Conservation (phyloP, 2,329 filamentous ascomycete genomes). For the Zasmidium cellare region DNA sequence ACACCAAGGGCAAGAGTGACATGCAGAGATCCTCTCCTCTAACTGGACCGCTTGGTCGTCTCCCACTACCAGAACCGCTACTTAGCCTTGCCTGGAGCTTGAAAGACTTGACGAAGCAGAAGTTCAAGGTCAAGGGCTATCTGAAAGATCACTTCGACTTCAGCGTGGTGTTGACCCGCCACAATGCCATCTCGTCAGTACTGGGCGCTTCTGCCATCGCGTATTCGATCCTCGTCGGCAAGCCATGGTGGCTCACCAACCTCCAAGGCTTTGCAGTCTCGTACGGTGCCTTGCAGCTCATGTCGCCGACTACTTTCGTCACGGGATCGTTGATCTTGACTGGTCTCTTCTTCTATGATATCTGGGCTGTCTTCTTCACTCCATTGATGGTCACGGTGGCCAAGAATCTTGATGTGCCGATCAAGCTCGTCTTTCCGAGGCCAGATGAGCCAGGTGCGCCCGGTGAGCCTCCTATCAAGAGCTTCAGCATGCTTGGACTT, state of each 20-base stretch:
- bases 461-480: slow-evolving; percentile 42
- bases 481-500: slow-evolving; percentile 75
- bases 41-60: slow-evolving; percentile 49
- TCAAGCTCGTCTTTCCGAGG: slow-evolving; percentile 84
- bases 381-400: slow-evolving; percentile 87
- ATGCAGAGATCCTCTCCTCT: slow-evolving; percentile 48
- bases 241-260: slow-evolving; percentile 76
- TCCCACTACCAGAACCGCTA: slow-evolving; percentile 45
- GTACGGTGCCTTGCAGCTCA: slow-evolving; percentile 73
- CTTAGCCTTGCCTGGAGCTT: slow-evolving; percentile 49
- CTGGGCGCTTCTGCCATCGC: slow-evolving; percentile 56
- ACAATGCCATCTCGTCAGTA: slow-evolving; percentile 58
- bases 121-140: slow-evolving; percentile 53
- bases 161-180: slow-evolving; percentile 54
- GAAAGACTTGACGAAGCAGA: slow-evolving; percentile 50
- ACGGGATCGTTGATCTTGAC: slow-evolving; percentile 76
- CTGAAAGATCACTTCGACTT: slow-evolving; percentile 44
- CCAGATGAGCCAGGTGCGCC: slow-evolving; percentile 43
- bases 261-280: slow-evolving; percentile 84
- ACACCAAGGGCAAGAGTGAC: slow-evolving; percentile 4
- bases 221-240: slow-evolving; percentile 65
- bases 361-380: slow-evolving; percentile 88
- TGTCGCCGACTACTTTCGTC: slow-evolving; percentile 85
- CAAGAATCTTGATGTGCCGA: slow-evolving; percentile 84
- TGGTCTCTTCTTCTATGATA: slow-evolving; percentile 90